Evolutionary conservation across 1,284 basidiomycete species (phyloP).

Genomic region (Somion occarium): DNA sequence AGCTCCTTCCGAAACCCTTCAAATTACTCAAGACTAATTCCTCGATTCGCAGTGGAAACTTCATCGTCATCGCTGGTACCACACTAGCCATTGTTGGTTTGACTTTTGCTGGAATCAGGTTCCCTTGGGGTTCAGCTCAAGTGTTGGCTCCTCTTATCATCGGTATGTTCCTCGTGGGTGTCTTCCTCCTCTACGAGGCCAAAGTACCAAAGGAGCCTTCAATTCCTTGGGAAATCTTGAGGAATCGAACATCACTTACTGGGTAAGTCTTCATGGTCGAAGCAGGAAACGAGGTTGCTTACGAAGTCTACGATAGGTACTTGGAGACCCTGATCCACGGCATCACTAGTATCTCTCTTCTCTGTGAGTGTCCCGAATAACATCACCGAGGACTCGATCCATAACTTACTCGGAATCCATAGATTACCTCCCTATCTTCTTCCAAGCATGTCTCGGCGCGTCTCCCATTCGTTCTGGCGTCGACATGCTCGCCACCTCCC

Average conservation of each 20-base stretch:
- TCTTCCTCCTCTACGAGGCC: slow-evolving; percentile 15
- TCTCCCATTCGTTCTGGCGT: slow-evolving; percentile 22
- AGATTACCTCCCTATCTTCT: slow-evolving; percentile 35
- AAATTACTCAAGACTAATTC: neutral
- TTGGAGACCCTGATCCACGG: slow-evolving; percentile 13
- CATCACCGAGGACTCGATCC: too few relatives aligned
- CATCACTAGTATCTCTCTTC: slow-evolving; percentile 11
- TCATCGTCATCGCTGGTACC: slow-evolving; percentile 12
- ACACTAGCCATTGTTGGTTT: slow-evolving; percentile 14
- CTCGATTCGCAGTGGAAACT: slow-evolving; percentile 11
- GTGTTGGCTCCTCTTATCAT: slow-evolving; percentile 16
- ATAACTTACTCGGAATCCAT: too few relatives aligned
- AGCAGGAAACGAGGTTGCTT: too few relatives aligned
- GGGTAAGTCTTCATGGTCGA: neutral
- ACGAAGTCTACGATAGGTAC: slow-evolving; percentile 2
- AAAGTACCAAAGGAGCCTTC: slow-evolving; percentile 13
- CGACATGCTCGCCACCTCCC: slow-evolving; percentile 18
- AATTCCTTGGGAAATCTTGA: slow-evolving; percentile 16
- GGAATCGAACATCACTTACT: slow-evolving; percentile 12
- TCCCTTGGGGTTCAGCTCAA: slow-evolving; percentile 16
- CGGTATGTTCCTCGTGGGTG: slow-evolving; percentile 11
- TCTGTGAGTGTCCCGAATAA: slow-evolving; percentile 12
- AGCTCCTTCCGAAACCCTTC: neutral
- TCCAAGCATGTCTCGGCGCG: slow-evolving; percentile 32
- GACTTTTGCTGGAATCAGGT: slow-evolving; percentile 16